These are phyloP conservation scores for Tetrapisispora taiwanensis DNA, from an alignment of 805 yeast species.

Conservation along the genomic window DNA sequence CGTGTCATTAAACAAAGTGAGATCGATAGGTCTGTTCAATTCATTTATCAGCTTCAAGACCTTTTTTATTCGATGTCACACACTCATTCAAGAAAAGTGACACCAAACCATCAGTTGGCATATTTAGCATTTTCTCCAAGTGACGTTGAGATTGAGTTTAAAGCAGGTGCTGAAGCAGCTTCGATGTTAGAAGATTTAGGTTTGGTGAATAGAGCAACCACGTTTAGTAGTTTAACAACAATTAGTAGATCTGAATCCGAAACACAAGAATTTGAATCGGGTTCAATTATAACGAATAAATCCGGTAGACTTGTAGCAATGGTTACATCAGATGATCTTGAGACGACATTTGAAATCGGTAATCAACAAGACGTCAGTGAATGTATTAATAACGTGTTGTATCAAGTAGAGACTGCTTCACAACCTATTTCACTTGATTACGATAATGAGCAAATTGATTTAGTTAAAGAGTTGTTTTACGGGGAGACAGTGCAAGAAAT, in stretches of 20 bases:
- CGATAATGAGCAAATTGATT: slow-evolving; percentile 75
- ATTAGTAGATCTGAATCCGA: not conserved
- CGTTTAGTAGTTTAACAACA: not conserved
- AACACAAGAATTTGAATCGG: not conserved
- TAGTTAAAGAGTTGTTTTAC: slow-evolving; percentile 69
- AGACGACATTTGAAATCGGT: slow-evolving; percentile 66
- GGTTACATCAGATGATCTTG: slow-evolving; percentile 50
- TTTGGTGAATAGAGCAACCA: not conserved
- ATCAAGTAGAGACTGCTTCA: slow-evolving; percentile 81
- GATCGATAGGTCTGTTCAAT: slow-evolving; percentile 70
- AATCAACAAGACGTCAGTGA: slow-evolving; percentile 97
- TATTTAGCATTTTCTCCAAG: slow-evolving; percentile 75
- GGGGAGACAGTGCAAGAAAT: slow-evolving; percentile 78
- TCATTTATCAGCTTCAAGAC: slow-evolving; percentile 59
- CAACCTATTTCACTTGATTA: slow-evolving; percentile 53
- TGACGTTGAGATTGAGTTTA: slow-evolving; percentile 51
- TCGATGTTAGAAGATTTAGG: not conserved
- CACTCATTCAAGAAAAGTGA: slow-evolving; percentile 50
- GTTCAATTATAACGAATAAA: not conserved
- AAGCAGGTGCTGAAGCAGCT: not conserved
- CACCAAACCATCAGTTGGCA: slow-evolving; percentile 76
- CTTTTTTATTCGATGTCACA: slow-evolving; percentile 62
- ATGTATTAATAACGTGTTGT: slow-evolving; percentile 87
- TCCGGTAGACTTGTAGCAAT: slow-evolving; percentile 22
- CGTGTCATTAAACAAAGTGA: slow-evolving; percentile 70